phyloP scores from a whole-genome alignment of 805 yeast genomes.

The Candida hungchunana region DNA sequence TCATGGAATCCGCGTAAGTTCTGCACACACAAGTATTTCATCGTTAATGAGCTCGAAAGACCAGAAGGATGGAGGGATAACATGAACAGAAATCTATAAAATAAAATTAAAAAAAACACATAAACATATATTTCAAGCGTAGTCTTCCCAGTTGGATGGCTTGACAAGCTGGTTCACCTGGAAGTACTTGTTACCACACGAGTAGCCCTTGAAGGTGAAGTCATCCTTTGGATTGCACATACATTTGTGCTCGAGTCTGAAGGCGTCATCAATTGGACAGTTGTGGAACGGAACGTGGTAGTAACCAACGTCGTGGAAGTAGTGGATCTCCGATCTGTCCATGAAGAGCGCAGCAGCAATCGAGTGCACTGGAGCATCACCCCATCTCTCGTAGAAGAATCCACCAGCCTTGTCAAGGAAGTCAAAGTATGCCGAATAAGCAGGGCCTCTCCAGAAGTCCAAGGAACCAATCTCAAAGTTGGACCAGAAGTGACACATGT shows the following conservation, averaged over 20 bases:
- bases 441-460: slow-evolving; percentile 59
- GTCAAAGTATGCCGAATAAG: slow-evolving; percentile 60
- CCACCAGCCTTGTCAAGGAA: slow-evolving; percentile 69
- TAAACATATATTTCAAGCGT: slow-evolving; percentile 23
- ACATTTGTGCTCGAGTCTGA: slow-evolving; percentile 63
- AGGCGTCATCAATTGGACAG: slow-evolving; percentile 66
- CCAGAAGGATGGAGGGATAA: slow-evolving; percentile 64
- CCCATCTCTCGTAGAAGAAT: slow-evolving; percentile 87
- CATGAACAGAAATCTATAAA: slow-evolving; percentile 9
- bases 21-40: slow-evolving; percentile 60
- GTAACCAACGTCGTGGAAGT: slow-evolving; percentile 74
- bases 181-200: slow-evolving; percentile 65
- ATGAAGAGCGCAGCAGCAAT: slow-evolving; percentile 65
- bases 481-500: slow-evolving; percentile 81
- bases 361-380: slow-evolving; percentile 88
- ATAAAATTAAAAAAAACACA: background rate
- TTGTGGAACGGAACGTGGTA: slow-evolving; percentile 74
- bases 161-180: slow-evolving; percentile 48
- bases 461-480: slow-evolving; percentile 73
- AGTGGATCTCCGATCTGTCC: slow-evolving; percentile 56
- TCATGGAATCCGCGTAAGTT: slow-evolving; percentile 60
- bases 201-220: slow-evolving; percentile 76
- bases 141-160: slow-evolving; percentile 69
- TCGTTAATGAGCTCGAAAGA: slow-evolving; percentile 45
- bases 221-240: slow-evolving; percentile 69